Evolutionary conservation across 805 yeast genomes (phyloP).

Genomic region (Candida maesae): DNA sequence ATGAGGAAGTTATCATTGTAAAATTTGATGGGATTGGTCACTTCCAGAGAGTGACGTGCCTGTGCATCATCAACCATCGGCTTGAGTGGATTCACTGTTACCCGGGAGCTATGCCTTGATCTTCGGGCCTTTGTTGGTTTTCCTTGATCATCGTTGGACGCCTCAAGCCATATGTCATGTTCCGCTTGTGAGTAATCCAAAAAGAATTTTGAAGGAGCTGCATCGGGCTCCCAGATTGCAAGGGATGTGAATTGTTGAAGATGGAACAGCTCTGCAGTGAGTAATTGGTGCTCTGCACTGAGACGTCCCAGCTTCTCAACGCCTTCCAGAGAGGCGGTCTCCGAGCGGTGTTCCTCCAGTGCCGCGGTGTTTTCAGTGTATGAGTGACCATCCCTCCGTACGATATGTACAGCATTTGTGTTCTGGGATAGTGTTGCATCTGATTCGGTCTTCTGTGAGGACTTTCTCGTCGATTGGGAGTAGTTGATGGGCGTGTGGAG

Average conservation of each 20-base stretch:
- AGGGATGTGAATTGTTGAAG: constrained; percentile 57
- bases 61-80: constrained; percentile 13
- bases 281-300: constrained; percentile 35
- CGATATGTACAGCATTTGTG: not conserved
- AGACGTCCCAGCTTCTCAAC: constrained; percentile 13
- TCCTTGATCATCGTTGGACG: constrained; percentile 3
- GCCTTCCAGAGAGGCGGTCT: constrained; percentile 3
- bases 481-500: constrained; percentile 13
- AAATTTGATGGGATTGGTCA: constrained; percentile 21
- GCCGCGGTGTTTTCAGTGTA: constrained; percentile 11
- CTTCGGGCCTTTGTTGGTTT: constrained; percentile 10
- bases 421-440: not conserved
- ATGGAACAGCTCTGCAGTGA: constrained; percentile 61
- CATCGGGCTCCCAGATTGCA: constrained; percentile 57
- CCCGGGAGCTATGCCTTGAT: constrained; percentile 25
- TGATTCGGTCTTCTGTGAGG: not conserved
- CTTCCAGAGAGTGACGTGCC: constrained; percentile 13
- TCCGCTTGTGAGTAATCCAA: constrained; percentile 29
- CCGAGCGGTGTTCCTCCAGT: constrained; percentile 1
- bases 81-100: constrained; percentile 17
- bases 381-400: constrained; percentile 9
- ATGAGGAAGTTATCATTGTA: constrained; percentile 21
- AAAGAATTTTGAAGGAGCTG: constrained; percentile 33
- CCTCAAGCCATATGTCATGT: constrained; percentile 28
- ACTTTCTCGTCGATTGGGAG: constrained; percentile 2